Base-by-base conservation (phyloP, 2,329 filamentous ascomycete species). In the Sphaerulina vaccinii region DNA sequence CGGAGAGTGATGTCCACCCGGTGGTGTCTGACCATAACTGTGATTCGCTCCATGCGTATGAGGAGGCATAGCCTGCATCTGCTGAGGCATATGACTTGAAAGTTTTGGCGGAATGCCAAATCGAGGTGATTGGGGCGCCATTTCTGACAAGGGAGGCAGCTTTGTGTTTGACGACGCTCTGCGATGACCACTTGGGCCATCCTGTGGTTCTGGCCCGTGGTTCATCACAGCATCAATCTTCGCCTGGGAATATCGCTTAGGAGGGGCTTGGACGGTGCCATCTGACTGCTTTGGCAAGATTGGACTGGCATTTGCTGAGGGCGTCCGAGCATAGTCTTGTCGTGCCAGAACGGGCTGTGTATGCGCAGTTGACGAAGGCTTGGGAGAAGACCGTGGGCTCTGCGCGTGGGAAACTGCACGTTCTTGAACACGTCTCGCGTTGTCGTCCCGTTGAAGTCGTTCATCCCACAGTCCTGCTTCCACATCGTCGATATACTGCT, bases 401-500 rank as follows among this genome's bases (percentile, higher is more conserved):
- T 56, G 52, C 2, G 52, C 53, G n/a, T 49, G 41, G 16, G 58
- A 55, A 9, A 37, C 33, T 1, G 39, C 21, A 21, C 39, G 50
- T 45, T 62, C 38, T 24, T 37, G 36, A 16, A 29, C 21, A 39
- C 49, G 38, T 16, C 32, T 50, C 15, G 27, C 49, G 23, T 21
- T 41, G 23, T 52, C 48, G 21, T 50, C 44, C 24, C 46, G 54
- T 47, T 60, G 57, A 40, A 73, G 52, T 49, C 65, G 63, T 19
- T 79, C 73, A 55, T 82, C 77, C 69, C 73, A 76, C 48, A 78
- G 75, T 38, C 79, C 80, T 63, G 78, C 77, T 67, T 91, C 82
- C 42, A 93, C 78, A 52, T 84, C 78, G 33, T 77, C 73, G 44
- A 95, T 82, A 59, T 96, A 86, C 52, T 76, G 76, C 68, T 59